Conservation (phyloP, 495 filamentous ascomycete species). For the Hypoxylon subgilvum region DNA sequence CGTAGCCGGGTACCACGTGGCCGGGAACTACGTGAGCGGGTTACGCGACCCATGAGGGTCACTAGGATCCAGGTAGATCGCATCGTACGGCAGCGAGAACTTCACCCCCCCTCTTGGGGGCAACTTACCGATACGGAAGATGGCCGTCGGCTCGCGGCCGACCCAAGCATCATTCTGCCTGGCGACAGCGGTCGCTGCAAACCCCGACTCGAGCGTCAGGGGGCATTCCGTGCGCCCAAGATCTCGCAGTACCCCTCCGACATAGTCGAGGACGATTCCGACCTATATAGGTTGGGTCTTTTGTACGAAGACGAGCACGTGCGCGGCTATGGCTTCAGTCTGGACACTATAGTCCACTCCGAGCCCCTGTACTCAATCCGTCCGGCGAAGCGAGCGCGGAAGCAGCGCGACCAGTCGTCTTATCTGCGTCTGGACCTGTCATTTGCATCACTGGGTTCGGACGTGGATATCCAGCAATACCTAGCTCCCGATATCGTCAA, state of each 20-base stretch:
- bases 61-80: constrained; percentile 8
- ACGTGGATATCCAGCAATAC: constrained; percentile 40
- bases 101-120: background rate
- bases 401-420: constrained; percentile 13
- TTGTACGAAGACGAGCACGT: constrained; percentile 48
- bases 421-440: constrained; percentile 41
- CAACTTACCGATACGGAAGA: constrained; percentile 38
- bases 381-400: constrained; percentile 41
- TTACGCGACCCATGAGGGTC: constrained; percentile 2
- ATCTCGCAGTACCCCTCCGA: constrained; percentile 27
- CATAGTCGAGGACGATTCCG: constrained; percentile 35
- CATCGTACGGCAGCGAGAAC: constrained; percentile 1
- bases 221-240: constrained; percentile 48
- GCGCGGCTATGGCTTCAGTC: constrained; percentile 43
- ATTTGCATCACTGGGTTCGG: constrained; percentile 39
- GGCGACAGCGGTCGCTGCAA: constrained; percentile 35
- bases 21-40: background rate
- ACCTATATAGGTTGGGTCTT: constrained; percentile 48
- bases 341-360: constrained; percentile 43
- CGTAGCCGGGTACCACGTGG: no score
- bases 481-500: constrained; percentile 30
- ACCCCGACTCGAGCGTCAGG: constrained; percentile 50
- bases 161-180: constrained; percentile 35
- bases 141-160: constrained; percentile 38
- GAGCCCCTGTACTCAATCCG: constrained; percentile 44